Conservation (phyloP, 2,329 filamentous ascomycete genomes). For the Moelleriella libera region DNA sequence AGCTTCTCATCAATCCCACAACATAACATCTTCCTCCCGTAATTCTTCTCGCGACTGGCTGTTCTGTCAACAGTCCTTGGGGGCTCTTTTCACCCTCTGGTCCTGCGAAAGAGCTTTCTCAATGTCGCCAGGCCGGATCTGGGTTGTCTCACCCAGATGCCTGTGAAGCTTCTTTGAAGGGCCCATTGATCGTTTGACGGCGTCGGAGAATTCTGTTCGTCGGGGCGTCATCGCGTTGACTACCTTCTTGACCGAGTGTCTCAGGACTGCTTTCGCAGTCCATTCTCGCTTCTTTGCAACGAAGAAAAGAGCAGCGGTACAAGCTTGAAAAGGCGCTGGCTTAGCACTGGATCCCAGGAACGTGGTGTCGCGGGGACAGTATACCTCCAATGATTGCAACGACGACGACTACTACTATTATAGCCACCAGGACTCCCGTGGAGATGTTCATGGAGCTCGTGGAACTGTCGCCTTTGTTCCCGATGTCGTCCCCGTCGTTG, state of each 20-base stretch:
- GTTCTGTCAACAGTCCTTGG: too few species aligned
- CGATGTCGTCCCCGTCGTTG: conserved; percentile 37
- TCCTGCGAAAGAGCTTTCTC: conserved; percentile 38
- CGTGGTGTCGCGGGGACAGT: conserved; percentile 11
- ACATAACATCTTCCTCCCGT: too few species aligned
- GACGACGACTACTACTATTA: conserved; percentile 55
- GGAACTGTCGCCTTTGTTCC: conserved; percentile 49
- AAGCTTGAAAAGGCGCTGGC: conserved; percentile 28
- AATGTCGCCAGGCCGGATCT: conserved; percentile 37
- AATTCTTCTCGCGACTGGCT: too few species aligned
- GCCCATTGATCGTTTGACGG: conserved; percentile 30
- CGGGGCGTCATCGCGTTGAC: conserved; percentile 48
- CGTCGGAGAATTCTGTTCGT: conserved; percentile 44
- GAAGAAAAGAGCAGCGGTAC: conserved; percentile 56
- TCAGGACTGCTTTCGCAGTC: conserved; percentile 60
- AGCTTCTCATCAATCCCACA: too few species aligned
- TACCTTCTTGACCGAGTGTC: conserved; percentile 50
- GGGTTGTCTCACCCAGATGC: conserved; percentile 26
- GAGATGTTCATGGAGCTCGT: conserved; percentile 44
- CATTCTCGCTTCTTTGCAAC: conserved; percentile 76
- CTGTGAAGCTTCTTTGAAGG: conserved; percentile 21
- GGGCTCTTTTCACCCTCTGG: conserved; percentile 7
- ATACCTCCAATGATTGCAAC: conserved; percentile 58
- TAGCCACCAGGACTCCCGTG: conserved; percentile 56
- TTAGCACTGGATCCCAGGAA: not conserved